Evolutionary conservation across 1,284 basidiomycete genomes (phyloP).

Genomic region (Apiotrichum gracile): DNA sequence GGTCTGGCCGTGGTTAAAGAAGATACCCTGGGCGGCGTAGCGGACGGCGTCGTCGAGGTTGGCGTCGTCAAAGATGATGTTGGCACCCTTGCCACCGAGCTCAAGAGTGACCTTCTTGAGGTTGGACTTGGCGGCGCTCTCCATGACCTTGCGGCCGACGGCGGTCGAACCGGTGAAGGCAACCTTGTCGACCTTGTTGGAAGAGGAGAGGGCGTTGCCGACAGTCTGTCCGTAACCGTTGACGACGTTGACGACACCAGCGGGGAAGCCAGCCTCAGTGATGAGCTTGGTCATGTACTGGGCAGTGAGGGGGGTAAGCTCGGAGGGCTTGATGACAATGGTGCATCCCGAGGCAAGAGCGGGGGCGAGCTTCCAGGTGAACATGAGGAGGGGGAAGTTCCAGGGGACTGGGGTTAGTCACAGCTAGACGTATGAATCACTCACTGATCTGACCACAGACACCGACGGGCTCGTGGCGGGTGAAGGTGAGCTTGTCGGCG

Average conservation of each 20-base stretch:
- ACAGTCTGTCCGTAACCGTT: slow-evolving; percentile 61
- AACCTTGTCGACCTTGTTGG: slow-evolving; percentile 52
- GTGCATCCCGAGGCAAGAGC: slow-evolving; percentile 79
- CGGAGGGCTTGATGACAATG: slow-evolving; percentile 80
- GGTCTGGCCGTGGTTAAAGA: slow-evolving; percentile 59
- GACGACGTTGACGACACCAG: slow-evolving; percentile 65
- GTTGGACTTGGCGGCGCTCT: slow-evolving; percentile 53
- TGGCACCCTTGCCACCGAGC: slow-evolving; percentile 86
- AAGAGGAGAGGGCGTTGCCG: slow-evolving; percentile 57
- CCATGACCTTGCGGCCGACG: slow-evolving; percentile 55
- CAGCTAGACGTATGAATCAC: background rate
- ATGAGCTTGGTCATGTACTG: slow-evolving; percentile 48
- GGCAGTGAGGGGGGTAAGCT: slow-evolving; percentile 76
- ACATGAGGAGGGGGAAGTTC: slow-evolving; percentile 64
- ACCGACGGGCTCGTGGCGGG: slow-evolving; percentile 87
- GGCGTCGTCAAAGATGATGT: slow-evolving; percentile 53
- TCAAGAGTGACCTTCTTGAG: slow-evolving; percentile 77
- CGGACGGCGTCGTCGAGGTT: slow-evolving; percentile 68
- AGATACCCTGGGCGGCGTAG: slow-evolving; percentile 76
- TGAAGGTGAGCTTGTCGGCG: slow-evolving; percentile 55
- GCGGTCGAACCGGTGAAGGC: slow-evolving; percentile 57
- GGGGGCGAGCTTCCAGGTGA: slow-evolving; percentile 76
- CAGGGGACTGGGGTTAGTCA: slow-evolving; percentile 52
- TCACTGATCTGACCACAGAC: slow-evolving; percentile 65
- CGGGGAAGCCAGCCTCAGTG: slow-evolving; percentile 58